A percentile compares a stretch with the other conserved stretches of the same genome.
phyloP scores from a whole-genome alignment of 192 early-diverging fungal genomes.

The Gonapodya sp. region DNA sequence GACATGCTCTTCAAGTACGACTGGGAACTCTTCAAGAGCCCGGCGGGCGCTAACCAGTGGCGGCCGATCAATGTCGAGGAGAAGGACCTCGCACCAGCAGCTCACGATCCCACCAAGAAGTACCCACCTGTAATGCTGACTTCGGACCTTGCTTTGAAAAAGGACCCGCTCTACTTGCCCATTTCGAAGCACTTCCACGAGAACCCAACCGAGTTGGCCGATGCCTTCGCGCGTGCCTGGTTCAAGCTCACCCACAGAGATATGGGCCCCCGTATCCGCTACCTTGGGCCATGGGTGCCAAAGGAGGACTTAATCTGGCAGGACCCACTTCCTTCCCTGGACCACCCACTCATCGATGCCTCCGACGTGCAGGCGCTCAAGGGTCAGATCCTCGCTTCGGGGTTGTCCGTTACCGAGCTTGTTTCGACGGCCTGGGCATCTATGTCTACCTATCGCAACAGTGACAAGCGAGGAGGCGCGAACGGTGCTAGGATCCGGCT shows the following conservation, averaged over 20 bases:
- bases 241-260: constrained; percentile 26
- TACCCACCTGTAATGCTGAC: constrained; percentile 15
- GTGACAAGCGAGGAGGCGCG: constrained; percentile 15
- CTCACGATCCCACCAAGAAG: background rate
- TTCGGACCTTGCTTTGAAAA: constrained; percentile 16
- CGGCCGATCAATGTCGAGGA: background rate
- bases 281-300: constrained; percentile 14
- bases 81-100: constrained; percentile 7
- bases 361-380: background rate
- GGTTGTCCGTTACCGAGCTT: background rate
- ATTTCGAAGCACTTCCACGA: background rate
- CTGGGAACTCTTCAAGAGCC: constrained; percentile 19
- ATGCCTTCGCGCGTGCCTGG: constrained; percentile 24
- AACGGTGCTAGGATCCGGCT: constrained; percentile 22
- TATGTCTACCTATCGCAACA: background rate
- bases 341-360: background rate
- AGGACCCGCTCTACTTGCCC: constrained; percentile 11
- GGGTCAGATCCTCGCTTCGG: background rate
- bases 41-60: constrained; percentile 22
- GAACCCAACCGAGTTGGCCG: constrained; percentile 6
- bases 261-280: constrained; percentile 22
- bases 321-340: background rate
- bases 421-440: background rate
- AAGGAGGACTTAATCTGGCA: background rate
- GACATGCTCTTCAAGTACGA: constrained; percentile 17